Conservation (phyloP, 2,329 filamentous ascomycete species). For the Coniochaeta hoffmannii region DNA sequence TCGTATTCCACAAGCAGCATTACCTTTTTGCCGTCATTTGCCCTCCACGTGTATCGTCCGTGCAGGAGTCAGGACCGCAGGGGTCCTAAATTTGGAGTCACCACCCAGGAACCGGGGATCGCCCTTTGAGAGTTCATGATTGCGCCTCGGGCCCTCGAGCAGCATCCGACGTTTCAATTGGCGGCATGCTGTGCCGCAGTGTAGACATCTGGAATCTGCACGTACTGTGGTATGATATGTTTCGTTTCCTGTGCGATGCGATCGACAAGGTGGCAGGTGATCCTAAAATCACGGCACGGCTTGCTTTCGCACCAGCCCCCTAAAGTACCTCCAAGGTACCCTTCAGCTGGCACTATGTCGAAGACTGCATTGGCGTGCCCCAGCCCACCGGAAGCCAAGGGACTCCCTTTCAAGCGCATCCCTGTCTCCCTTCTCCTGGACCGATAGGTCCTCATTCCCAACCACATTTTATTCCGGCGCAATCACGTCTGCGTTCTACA, state of each 20-base stretch:
- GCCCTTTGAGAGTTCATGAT: too few species aligned
- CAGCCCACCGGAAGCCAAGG: neutral
- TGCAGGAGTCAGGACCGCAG: too few species aligned
- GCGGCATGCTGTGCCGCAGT: neutral
- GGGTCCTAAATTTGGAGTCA: too few species aligned
- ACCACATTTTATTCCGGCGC: neutral
- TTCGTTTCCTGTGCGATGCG: neutral
- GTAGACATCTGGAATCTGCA: neutral
- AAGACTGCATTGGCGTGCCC: neutral
- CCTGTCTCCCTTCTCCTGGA: neutral
- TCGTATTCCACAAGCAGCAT: too few species aligned
- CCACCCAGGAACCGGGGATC: too few species aligned
- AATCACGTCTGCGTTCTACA: neutral
- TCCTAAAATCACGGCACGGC: too few species aligned
- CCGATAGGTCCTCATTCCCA: neutral
- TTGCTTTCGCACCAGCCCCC: too few species aligned
- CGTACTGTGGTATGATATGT: neutral
- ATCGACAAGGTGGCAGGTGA: neutral
- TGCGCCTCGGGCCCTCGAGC: too few species aligned
- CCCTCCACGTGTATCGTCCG: too few species aligned
- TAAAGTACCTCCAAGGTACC: neutral
- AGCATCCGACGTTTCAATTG: neutral
- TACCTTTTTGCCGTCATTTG: too few species aligned
- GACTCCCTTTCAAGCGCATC: neutral
- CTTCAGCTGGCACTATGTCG: too few species aligned